Evolutionary conservation across 2,329 filamentous ascomycete genomes (phyloP), one percentile per base, ranked within the genome.

Genomic region (Penicillium occitanis): DNA sequence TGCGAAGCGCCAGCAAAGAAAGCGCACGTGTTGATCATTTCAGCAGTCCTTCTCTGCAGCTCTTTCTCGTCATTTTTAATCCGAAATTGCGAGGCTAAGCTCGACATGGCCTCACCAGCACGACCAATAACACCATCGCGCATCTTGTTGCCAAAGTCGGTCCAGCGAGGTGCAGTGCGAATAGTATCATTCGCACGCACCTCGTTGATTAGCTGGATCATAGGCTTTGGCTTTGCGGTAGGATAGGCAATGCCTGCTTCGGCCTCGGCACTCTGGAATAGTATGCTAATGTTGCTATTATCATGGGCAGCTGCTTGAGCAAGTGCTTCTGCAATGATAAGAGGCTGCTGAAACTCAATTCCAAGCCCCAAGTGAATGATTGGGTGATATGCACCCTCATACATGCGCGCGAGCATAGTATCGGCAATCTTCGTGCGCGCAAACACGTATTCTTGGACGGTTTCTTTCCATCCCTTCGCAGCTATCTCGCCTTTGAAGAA

Each of bases 301-400:
- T 81, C 76, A 72, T 94, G 90, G 2, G 90, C 86, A 11, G 88
- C 86, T 0, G 90, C 84, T 79, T 93, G 89, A 1, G 92, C 91
- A 7, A 96, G 84, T 1, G 82, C 91, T 78, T 92, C 87, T 6
- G 91, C 90, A 22, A 96, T 40, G 14, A 40, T 40, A 40, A 95
- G 87, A 35, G 37, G 37, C 37, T 40, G 37, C 88, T 88, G 1
- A 90, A 91, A 94, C 73, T 95, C 91, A 46, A 96, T 75, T 10
- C 90, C 92, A 73, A 91, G 93, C 66, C 91, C 90, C 19, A 94
- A 83, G 75, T 95, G 91, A 68, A 96, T 92, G 35, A 93, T 79
- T 4, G 91, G 91, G 73, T 95, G 91, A 8, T 91, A 72, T 70
- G 62, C 28, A 78, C 86, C 87, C 3, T 82, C 83, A 69, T 85